Evolutionary conservation across 2,329 filamentous ascomycete species (phyloP).

Genomic region (Colletotrichum ledebouriae): DNA sequence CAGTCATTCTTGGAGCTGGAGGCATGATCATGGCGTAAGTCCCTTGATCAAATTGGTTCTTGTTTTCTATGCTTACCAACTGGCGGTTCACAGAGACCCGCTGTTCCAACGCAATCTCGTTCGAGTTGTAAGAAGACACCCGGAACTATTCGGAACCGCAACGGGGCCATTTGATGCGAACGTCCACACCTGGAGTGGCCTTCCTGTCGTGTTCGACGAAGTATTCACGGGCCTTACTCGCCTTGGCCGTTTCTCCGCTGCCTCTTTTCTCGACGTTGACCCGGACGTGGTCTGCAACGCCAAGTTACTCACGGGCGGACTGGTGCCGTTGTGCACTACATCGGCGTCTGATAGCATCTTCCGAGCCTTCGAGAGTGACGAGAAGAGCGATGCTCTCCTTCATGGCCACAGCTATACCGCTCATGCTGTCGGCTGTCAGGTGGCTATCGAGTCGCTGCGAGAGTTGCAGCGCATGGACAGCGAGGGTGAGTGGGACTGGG

Average conservation of each 20-base stretch:
- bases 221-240: conserved; percentile 90
- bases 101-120: conserved; percentile 83
- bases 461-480: conserved; percentile 71
- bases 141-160: conserved; percentile 64
- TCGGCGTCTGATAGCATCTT: conserved; percentile 82
- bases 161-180: conserved; percentile 36
- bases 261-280: conserved; percentile 76
- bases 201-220: conserved; percentile 87
- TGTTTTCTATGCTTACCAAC: background rate
- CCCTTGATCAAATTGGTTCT: background rate
- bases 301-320: conserved; percentile 85
- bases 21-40: conserved; percentile 85
- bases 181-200: conserved; percentile 72
- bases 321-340: conserved; percentile 83
- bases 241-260: conserved; percentile 78
- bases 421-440: conserved; percentile 83
- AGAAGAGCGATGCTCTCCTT: conserved; percentile 83
- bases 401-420: conserved; percentile 92
- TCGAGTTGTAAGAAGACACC: conserved; percentile 72
- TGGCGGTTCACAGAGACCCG: conserved; percentile 71
- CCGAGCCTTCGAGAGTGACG: conserved; percentile 75
- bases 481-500: conserved; percentile 68
- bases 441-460: conserved; percentile 76
- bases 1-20: conserved; percentile 83
- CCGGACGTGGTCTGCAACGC: conserved; percentile 86